These are phyloP conservation scores for Zygosaccharomyces lentus DNA, from an alignment of 805 yeast genomes.

Conservation along the genomic window DNA sequence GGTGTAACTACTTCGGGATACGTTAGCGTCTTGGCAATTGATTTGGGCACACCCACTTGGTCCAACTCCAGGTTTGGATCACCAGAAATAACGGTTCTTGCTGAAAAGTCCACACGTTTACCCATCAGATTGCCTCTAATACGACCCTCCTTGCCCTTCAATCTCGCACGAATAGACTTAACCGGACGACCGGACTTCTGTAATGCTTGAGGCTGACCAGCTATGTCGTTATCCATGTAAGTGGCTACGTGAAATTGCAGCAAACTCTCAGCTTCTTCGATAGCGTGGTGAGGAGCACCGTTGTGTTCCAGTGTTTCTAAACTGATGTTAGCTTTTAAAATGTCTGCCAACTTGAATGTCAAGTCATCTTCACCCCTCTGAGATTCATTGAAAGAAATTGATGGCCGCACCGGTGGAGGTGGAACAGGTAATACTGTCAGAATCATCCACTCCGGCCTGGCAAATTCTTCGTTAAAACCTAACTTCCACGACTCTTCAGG, in stretches of 20 bases:
- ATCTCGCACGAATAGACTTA: conserved; percentile 97
- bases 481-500: conserved; percentile 73
- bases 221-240: conserved; percentile 98
- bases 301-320: conserved; percentile 97
- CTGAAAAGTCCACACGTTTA: conserved; percentile 98
- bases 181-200: conserved; percentile 99
- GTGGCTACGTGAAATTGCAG: conserved; percentile 98
- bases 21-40: conserved; percentile 91
- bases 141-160: conserved; percentile 99
- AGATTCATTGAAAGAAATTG: conserved; percentile 95
- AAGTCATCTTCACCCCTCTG: conserved; percentile 99
- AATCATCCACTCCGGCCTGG: conserved; percentile 98
- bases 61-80: conserved; percentile 97
- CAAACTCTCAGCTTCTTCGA: conserved; percentile 91
- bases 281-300: conserved; percentile 98
- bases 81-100: conserved; percentile 98
- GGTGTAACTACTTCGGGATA: conserved; percentile 99
- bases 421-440: conserved; percentile 98
- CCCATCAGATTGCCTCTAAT: conserved; percentile 98
- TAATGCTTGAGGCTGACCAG: conserved; percentile 98
- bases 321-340: conserved; percentile 90
- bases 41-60: conserved; percentile 97
- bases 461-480: conserved; percentile 93
- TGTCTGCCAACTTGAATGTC: conserved; percentile 95
- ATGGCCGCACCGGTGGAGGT: conserved; percentile 99